These are phyloP conservation scores for Pleurotus salmoneostramineus DNA, from an alignment of 768 basidiomycete genomes.

Conservation along the genomic window DNA sequence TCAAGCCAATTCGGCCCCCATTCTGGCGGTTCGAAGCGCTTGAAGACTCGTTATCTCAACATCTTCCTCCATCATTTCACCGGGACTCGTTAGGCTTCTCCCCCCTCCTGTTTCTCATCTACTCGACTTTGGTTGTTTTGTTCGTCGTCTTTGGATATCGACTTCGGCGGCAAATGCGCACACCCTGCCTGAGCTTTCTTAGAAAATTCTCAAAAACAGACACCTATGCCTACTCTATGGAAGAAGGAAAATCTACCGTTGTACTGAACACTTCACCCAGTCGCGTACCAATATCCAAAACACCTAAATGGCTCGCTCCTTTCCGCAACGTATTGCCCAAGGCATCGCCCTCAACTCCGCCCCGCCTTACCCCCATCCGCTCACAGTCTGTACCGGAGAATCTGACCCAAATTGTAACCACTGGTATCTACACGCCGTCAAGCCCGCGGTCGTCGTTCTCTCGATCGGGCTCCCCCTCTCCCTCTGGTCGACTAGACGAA, in stretches of 20 bases:
- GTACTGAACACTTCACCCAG: slow-evolving; percentile 20
- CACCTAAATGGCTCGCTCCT: slow-evolving; percentile 27
- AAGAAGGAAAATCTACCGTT: slow-evolving; percentile 40
- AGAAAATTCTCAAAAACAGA: slow-evolving; percentile 18
- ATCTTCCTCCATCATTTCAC: slow-evolving; percentile 59
- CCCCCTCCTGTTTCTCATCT: slow-evolving; percentile 58
- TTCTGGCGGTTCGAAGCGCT: slow-evolving; percentile 55
- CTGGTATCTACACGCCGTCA: slow-evolving; percentile 27
- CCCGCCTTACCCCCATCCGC: slow-evolving; percentile 32
- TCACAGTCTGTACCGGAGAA: slow-evolving; percentile 29
- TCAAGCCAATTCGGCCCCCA: slow-evolving; percentile 62
- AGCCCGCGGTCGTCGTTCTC: slow-evolving; percentile 35
- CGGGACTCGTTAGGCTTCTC: slow-evolving; percentile 72
- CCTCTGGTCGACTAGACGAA: slow-evolving; percentile 28
- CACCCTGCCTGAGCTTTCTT: slow-evolving; percentile 38
- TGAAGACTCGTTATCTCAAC: slow-evolving; percentile 63
- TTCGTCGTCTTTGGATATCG: slow-evolving; percentile 46
- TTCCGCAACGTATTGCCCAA: slow-evolving; percentile 23
- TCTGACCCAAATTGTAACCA: slow-evolving; percentile 15
- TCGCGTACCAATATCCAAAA: slow-evolving; percentile 22
- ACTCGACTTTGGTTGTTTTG: slow-evolving; percentile 37
- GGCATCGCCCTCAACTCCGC: slow-evolving; percentile 14
- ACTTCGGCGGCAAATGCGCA: slow-evolving; percentile 52
- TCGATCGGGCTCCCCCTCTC: slow-evolving; percentile 46
- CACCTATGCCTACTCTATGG: slow-evolving; percentile 38